Evolutionary conservation across 2,329 filamentous ascomycete genomes (phyloP).

Genomic region (Penicillium sp.): DNA sequence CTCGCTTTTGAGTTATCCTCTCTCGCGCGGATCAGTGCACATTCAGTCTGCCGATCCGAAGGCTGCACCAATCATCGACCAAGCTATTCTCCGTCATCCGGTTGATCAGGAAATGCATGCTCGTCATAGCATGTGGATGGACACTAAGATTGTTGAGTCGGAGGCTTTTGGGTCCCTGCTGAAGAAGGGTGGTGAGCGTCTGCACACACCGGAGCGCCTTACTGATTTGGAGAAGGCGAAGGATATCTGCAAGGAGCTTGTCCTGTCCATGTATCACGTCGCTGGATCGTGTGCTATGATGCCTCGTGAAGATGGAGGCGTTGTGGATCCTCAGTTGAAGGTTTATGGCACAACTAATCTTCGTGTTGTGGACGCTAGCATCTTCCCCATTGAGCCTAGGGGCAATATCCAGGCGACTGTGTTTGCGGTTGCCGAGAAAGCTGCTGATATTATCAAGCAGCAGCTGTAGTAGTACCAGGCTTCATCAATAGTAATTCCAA

Average conservation of each 20-base stretch:
- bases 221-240: constrained; percentile 40
- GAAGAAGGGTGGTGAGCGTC: constrained; percentile 39
- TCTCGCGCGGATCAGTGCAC: constrained; percentile 38
- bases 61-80: constrained; percentile 42
- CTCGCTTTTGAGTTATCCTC: constrained; percentile 27
- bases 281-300: constrained; percentile 23
- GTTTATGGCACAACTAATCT: constrained; percentile 33
- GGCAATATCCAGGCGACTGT: constrained; percentile 40
- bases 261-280: constrained; percentile 29
- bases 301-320: constrained; percentile 27
- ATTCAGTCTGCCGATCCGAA: constrained; percentile 38
- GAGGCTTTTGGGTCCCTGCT: constrained; percentile 31
- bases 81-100: constrained; percentile 45
- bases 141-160: neutral
- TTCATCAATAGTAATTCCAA: too few species aligned
- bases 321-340: constrained; percentile 27
- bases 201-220: constrained; percentile 46
- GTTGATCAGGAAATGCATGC: constrained; percentile 45
- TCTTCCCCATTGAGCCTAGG: constrained; percentile 35
- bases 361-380: constrained; percentile 36
- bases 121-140: constrained; percentile 30
- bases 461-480: too few species aligned
- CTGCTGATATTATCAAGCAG: constrained; percentile 29
- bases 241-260: constrained; percentile 21
- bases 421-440: constrained; percentile 37